Base-by-base conservation (phyloP, 352 stramenopile genomes). In the Phytophthora agathidicida region DNA sequence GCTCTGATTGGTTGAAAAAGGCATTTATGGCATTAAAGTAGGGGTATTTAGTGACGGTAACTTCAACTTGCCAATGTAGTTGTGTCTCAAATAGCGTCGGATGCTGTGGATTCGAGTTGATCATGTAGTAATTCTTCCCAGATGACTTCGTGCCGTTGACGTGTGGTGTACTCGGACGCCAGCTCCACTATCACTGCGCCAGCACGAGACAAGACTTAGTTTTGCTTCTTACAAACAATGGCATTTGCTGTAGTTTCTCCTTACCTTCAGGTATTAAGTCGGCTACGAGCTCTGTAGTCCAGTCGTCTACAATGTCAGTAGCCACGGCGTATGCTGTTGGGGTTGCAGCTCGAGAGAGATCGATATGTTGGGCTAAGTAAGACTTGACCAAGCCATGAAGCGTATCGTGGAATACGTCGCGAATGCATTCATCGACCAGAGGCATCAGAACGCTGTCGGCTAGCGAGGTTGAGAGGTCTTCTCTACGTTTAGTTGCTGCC, bases 181-280 rank as follows among this genome's bases (percentile, higher is more conserved):
- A 80, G 36, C 17, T 78, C 71, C 0, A 49, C 45, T 7, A 84
- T 38, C 14, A 63, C 71, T 84, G 23, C 19, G 39, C 16, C 22
- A 37, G 17, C 8, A 8, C 35, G 32, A 59, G 41, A 60, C 36
- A 3, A 39, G 11, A 31, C 0, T 6, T 27, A 32, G 24, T n/a
- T 22, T 58, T n/a, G n/a, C n/a, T n/a, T n/a, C n/a, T n/a, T n/a
- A n/a, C n/a, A n/a, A 22, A 51, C 23, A 10, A n/a, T 16, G 20
- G 10, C 17, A n/a, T 23, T 37, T 32, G 24, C 22, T 23, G 22
- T 27, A 22, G 27, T 14, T 26, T 11, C 32, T n/a, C n/a, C n/a
- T 36, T 62, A 72, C 76, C 73, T 69, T 84, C 68, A 23, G 60
- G 62, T 5, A 82, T 36, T 5, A 83, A 23, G 27, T 78, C 65